Evolutionary conservation across 1,139 yeast genomes (phyloP).

Genomic region (Geotrichum reessii): DNA sequence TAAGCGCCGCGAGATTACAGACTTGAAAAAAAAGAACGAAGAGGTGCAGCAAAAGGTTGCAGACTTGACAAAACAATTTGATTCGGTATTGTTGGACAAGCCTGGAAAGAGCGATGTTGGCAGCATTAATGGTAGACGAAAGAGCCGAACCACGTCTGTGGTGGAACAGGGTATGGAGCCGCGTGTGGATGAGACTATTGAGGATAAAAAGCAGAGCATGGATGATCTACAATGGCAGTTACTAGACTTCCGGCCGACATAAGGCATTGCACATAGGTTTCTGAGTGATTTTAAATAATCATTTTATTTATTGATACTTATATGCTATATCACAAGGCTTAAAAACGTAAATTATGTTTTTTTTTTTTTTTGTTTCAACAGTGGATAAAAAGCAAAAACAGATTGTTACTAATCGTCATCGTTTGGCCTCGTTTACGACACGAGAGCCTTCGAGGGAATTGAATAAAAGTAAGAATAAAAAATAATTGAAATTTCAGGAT

Average conservation of each 20-base stretch:
- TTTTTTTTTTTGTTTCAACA: background rate
- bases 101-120: background rate
- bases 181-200: background rate
- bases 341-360: background rate
- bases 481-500: no score
- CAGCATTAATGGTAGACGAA: background rate
- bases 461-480: no score
- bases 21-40: conserved; percentile 26
- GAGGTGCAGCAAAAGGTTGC: conserved; percentile 26
- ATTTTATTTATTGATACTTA: background rate
- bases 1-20: conserved; percentile 26
- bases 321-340: background rate
- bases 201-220: background rate
- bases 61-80: conserved; percentile 25
- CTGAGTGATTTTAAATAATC: background rate
- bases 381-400: background rate
- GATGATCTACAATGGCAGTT: conserved; percentile 9
- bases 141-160: background rate
- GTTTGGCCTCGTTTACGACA: background rate
- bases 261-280: no score
- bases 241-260: conserved; percentile 1
- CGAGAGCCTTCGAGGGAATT: no score
- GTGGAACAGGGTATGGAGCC: background rate
- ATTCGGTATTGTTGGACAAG: conserved; percentile 2
- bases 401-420: background rate